These are phyloP conservation scores for Delphinella strobiligena DNA, from an alignment of 2,329 filamentous ascomycete genomes.

Conservation along the genomic window DNA sequence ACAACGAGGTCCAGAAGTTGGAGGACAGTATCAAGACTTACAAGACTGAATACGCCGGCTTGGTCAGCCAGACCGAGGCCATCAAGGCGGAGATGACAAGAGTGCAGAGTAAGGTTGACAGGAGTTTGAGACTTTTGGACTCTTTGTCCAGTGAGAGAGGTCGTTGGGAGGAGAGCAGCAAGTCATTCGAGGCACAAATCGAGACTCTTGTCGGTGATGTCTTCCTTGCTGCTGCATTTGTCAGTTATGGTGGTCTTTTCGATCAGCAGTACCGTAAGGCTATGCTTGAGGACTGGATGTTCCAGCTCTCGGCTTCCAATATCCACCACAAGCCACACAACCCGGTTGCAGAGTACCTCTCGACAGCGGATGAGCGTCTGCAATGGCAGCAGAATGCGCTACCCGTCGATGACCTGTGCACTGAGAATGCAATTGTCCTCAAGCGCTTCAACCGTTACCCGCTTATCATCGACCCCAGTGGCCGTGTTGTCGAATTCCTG, in stretches of 20 bases:
- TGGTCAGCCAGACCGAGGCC: conserved; percentile 93
- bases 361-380: conserved; percentile 87
- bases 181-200: conserved; percentile 96
- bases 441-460: conserved; percentile 98
- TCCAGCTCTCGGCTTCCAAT: conserved; percentile 86
- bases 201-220: conserved; percentile 93
- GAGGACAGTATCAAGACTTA: conserved; percentile 88
- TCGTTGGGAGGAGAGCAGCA: conserved; percentile 95
- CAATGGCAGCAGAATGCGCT: conserved; percentile 90
- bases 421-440: conserved; percentile 93
- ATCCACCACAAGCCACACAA: conserved; percentile 89
- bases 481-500: conserved; percentile 85
- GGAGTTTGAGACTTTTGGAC: conserved; percentile 86
- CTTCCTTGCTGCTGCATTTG: conserved; percentile 88
- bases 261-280: conserved; percentile 96
- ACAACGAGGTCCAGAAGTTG: conserved; percentile 71
- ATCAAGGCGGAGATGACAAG: conserved; percentile 96
- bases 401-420: conserved; percentile 94
- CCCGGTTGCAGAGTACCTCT: conserved; percentile 90
- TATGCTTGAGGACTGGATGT: conserved; percentile 95
- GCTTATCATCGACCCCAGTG: conserved; percentile 94
- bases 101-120: conserved; percentile 95
- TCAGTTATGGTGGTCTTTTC: conserved; percentile 93
- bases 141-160: conserved; percentile 86
- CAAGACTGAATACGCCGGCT: conserved; percentile 87